Base-by-base conservation (phyloP, 2,329 filamentous ascomycete genomes). In the Colletotrichum viniferum region DNA sequence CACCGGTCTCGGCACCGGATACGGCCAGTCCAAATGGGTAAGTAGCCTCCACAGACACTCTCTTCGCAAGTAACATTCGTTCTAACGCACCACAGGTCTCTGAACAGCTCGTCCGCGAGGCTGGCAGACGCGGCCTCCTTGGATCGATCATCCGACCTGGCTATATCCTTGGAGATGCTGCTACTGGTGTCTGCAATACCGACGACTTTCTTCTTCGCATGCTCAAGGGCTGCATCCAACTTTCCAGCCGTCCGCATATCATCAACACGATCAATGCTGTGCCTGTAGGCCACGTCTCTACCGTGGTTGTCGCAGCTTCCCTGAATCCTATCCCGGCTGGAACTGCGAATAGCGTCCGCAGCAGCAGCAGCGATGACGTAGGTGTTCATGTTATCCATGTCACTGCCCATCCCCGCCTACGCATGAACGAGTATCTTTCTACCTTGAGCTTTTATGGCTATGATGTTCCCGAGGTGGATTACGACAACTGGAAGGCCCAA, bases 191-290 rank as follows among this genome's bases (percentile, higher is more conserved):
- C 77, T 94, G 87, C 82, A 95, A 94, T 83, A 96, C 93, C 1
- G 96, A 98, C 81, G 96, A 98, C 84, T 98, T 98, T 87, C 86
- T 98, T 8, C 90, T 98, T 78, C 92, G 96, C 52, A 91, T 98
- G 85, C 86, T 93, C 72, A 98, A 98, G 86, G 96, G 95, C 73
- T 98, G 95, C 80, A 87, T 98, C 66, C 96, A 98, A 84, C 88
- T 98, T 4, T 88, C 89, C 4, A 90, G 95, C 96, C 2, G 89
- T 91, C 78, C 38, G 38, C 38, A 48, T 48, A 97, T 98, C 79
- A 85, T 88, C 82, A 98, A 98, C 86, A 95, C 95, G 0, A 92
- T 98, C 84, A 98, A 98, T 86, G 92, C 93, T 83, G 94, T 98
- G 1, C 96, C 96, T 0, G 96, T 98, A 30, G 92, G 92, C 77